Evolutionary conservation across 805 yeast genomes (phyloP), one percentile per base, ranked within the genome.

Genomic region (Cyberlindnera maritima): DNA sequence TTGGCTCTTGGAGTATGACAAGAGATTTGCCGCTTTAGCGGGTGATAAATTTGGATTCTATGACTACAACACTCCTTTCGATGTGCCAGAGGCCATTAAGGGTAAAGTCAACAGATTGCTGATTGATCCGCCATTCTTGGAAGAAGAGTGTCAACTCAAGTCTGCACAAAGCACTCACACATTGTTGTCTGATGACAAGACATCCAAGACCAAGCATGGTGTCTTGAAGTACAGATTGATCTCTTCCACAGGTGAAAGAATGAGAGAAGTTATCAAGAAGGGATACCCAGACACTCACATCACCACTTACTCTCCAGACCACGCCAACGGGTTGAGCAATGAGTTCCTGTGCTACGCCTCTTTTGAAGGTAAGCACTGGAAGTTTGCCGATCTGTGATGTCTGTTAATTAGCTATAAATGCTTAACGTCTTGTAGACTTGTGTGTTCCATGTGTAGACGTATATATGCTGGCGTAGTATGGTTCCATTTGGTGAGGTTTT

Each of bases 231-330:
- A 74, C 55, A 76, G 78, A 55, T 60, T 86, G 31, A 75, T 88
- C n/a, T 77, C 86, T 4, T 85, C 92, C 54, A 90, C 97, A 2
- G 97, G 97, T 32, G 96, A 90, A 67, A 75, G 96, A 63, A 90
- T 91, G 91, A 71, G 72, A 19, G 75, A 76, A 2, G 65, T 85
- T n/a, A 79, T 89, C 31, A 60, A 68, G 29, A 67, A 74, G 41
- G 76, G 75, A 15, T 89, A 88, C 58, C 87, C 89, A 5, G 86
- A 76, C 37, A 73, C 84, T 1, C 58, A 68, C 19, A 72, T 81
- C 43, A 90, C 96, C 0, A 69, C 74, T 31, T 90, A 85, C 62
- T 61, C 66, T 35, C 97, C 97, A 1, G 85, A 83, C 54, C 97
- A 90, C 60, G 83, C 81, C 47, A 86, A 87, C 58, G 96, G 96